Conservation (phyloP, 805 yeast genomes). For the Suhomyces sp. region DNA sequence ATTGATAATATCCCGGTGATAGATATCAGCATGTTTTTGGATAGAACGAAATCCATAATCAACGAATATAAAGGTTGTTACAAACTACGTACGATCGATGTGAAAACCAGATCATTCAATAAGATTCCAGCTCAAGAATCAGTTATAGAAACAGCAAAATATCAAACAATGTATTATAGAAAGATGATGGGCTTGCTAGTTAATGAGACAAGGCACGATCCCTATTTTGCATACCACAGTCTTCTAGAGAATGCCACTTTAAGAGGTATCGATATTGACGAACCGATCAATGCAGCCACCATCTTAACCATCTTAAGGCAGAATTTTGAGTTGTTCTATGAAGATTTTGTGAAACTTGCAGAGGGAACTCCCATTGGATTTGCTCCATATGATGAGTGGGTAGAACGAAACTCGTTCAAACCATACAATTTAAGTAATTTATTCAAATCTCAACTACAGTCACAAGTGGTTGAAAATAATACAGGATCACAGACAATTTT, state of each 20-base stretch:
- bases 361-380: slow-evolving; percentile 47
- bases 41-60: slow-evolving; percentile 14
- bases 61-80: slow-evolving; percentile 12
- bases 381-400: slow-evolving; percentile 35
- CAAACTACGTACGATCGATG: slow-evolving; percentile 40
- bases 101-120: slow-evolving; percentile 55
- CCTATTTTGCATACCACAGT: slow-evolving; percentile 37
- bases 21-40: slow-evolving; percentile 28
- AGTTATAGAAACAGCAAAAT: slow-evolving; percentile 48
- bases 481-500: background rate
- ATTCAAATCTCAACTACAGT: background rate
- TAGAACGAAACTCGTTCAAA: slow-evolving; percentile 10
- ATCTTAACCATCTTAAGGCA: slow-evolving; percentile 38
- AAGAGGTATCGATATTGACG: slow-evolving; percentile 49
- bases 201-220: slow-evolving; percentile 15
- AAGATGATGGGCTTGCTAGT: slow-evolving; percentile 43
- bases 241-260: slow-evolving; percentile 47
- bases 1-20: slow-evolving; percentile 19
- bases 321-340: slow-evolving; percentile 32
- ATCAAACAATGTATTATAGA: slow-evolving; percentile 64
- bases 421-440: slow-evolving; percentile 7
- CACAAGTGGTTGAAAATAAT: background rate
- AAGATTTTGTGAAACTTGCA: slow-evolving; percentile 47
- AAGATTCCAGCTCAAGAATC: slow-evolving; percentile 49
- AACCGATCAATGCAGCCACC: slow-evolving; percentile 44